Evolutionary conservation across 140 eudicot genomes (phyloP), one percentile per base, ranked within the genome.

Genomic region (Anethum foeniculum): DNA sequence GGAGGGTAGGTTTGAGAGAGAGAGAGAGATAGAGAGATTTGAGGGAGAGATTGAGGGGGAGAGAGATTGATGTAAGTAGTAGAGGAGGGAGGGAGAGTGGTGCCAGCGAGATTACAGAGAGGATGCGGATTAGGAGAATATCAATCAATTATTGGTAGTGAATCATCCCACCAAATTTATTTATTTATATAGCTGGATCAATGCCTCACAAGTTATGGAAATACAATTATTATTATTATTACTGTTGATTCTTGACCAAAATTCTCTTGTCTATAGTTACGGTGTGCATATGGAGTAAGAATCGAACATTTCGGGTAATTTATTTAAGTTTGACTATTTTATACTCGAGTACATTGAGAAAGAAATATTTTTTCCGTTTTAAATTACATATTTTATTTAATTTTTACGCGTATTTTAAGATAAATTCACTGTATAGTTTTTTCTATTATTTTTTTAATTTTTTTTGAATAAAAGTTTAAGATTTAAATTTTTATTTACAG

Each of bases 31-130:
- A 79, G 80, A 65, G 51, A 62, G 47, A 14, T 12, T 12, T 19
- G 73, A 34, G 47, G 27, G 41, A 86, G 85, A 39, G 76, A 19
- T 8, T 21, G 25, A 8, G 76, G 28, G 44, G 6, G 76, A 71
- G 76, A 18, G 47, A 9, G 77, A 19, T 39, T 41, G 28, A 74
- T 34, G 16, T 8, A 28, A 60, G 82, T 39, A 41, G 79, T 30
- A 67, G 76, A 36, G 44, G 4, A 3, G 60, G 23, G 49, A 21
- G 58, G 62, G 77, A 41, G 46, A 49, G 85, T 39, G 48, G 46
- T 90, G 95, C 88, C 97, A 90, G 98, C 92, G 82, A 80, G 90
- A 90, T 60, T 79, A 83, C 98, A 93, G 97, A 87, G 84, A 81
- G 97, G 93, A 86, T 88, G 84, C 81, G 83, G 90, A 56, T 56